phyloP scores from a whole-genome alignment of 2,329 filamentous ascomycete genomes.

The Huntiella decipiens region DNA sequence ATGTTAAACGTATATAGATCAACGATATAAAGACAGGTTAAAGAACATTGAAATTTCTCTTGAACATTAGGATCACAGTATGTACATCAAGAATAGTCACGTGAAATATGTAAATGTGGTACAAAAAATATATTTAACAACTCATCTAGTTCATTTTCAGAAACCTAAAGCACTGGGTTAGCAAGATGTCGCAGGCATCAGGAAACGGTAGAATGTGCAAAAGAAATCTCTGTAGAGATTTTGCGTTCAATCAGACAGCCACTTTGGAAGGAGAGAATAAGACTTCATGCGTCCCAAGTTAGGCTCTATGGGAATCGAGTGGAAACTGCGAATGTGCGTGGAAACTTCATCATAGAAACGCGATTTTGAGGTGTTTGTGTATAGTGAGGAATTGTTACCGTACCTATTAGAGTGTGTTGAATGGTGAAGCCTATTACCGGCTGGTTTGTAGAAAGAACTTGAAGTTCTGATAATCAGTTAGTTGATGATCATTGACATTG shows the following conservation, averaged over 20 bases:
- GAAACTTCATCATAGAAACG: conserved; percentile 48
- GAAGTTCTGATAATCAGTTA: not conserved
- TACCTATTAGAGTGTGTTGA: not conserved
- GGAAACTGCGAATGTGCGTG: conserved; percentile 75
- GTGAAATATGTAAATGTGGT: conserved; percentile 7
- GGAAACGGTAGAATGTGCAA: not conserved
- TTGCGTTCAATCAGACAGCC: conserved; percentile 45
- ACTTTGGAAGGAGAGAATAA: conserved; percentile 39
- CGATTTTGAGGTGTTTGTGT: conserved; percentile 1
- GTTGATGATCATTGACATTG: conserved; percentile 7
- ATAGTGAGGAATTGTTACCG: not conserved
- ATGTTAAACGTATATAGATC: no score
- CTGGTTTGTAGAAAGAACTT: not conserved
- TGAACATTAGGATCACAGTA: no score
- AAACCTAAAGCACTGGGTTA: conserved; percentile 1
- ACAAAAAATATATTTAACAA: not conserved
- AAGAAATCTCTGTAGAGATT: not conserved
- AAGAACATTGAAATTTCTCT: conserved; percentile 15
- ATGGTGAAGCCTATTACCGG: not conserved
- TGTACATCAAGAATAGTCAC: conserved; percentile 14
- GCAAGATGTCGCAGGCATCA: conserved; percentile 1
- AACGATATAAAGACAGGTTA: conserved; percentile 11
- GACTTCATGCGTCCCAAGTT: conserved; percentile 49
- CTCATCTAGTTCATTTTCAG: conserved; percentile 15
- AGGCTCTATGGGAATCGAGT: conserved; percentile 57